Conservation (phyloP, 352 stramenopile genomes). For the Phytophthora citricola region DNA sequence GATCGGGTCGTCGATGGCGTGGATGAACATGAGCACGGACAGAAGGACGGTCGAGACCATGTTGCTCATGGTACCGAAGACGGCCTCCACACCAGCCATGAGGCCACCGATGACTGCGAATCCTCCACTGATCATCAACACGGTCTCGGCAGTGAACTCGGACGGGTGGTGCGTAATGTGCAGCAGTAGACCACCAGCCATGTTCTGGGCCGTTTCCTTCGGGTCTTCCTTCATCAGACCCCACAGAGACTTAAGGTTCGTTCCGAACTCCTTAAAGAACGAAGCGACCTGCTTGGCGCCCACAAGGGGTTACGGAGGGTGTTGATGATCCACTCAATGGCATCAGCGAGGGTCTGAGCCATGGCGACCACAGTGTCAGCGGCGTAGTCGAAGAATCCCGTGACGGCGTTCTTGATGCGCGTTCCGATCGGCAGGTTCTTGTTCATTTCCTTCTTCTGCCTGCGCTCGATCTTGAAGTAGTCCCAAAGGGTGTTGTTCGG, state of each 20-base stretch:
- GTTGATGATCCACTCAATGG: conserved; percentile 30
- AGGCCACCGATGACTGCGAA: conserved; percentile 31
- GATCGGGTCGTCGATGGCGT: conserved; percentile 19
- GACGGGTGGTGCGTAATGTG: conserved; percentile 33
- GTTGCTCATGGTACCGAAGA: conserved; percentile 35
- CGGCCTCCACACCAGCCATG: conserved; percentile 20
- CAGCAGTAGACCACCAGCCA: conserved; percentile 33
- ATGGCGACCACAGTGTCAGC: conserved; percentile 23
- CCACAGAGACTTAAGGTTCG: conserved; percentile 26
- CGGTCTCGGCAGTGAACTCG: conserved; percentile 34
- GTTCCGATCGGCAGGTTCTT: conserved; percentile 15
- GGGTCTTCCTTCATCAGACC: conserved; percentile 30
- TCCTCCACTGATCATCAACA: conserved; percentile 22
- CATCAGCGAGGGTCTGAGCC: conserved; percentile 25
- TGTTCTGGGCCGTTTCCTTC: conserved; percentile 28
- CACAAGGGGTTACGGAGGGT: conserved; percentile 27
- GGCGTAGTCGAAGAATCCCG: conserved; percentile 21
- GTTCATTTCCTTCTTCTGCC: conserved; percentile 22
- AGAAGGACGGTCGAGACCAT: conserved; percentile 19
- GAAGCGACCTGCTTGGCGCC: conserved; percentile 9
- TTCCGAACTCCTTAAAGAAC: conserved; percentile 30
- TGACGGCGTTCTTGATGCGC: conserved; percentile 16
- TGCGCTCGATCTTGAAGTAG: conserved; percentile 36
- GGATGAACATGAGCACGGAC: conserved; percentile 36
- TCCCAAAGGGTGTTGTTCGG: conserved; percentile 38